Evolutionary conservation across 2,329 filamentous ascomycete species (phyloP).

Genomic region (Fusarium sp.): DNA sequence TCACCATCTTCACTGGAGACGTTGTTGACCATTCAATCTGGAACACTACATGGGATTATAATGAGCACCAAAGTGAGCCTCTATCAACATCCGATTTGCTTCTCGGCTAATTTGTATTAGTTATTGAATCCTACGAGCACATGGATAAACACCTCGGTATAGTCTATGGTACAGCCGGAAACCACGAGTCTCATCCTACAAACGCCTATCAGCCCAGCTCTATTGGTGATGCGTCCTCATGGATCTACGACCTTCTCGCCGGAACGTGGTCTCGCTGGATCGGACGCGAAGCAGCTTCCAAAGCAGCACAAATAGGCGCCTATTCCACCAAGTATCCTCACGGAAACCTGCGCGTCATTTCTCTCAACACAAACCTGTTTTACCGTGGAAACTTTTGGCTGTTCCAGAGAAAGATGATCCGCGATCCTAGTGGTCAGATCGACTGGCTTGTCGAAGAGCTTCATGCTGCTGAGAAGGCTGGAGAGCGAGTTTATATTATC

Average conservation of each 20-base stretch:
- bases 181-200: slow-evolving; percentile 67
- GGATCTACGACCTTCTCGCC: slow-evolving; percentile 64
- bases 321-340: slow-evolving; percentile 61
- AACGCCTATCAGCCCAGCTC: slow-evolving; percentile 61
- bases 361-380: slow-evolving; percentile 69
- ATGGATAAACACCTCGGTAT: slow-evolving; percentile 58
- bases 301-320: slow-evolving; percentile 57
- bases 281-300: slow-evolving; percentile 48
- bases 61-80: slow-evolving; percentile 47
- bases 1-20: slow-evolving; percentile 71
- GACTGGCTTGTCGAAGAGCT: slow-evolving; percentile 66
- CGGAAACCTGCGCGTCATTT: slow-evolving; percentile 66
- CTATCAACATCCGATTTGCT: neutral
- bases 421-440: slow-evolving; percentile 64
- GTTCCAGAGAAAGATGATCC: slow-evolving; percentile 62
- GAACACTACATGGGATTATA: slow-evolving; percentile 55
- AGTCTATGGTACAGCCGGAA: slow-evolving; percentile 66
- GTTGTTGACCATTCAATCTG: slow-evolving; percentile 65
- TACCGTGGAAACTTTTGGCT: slow-evolving; percentile 69
- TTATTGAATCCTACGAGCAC: slow-evolving; percentile 60
- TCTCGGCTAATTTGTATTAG: slow-evolving; percentile 32
- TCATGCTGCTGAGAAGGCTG: slow-evolving; percentile 61
- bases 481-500: slow-evolving; percentile 67
- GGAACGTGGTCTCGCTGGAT: slow-evolving; percentile 62
- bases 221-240: slow-evolving; percentile 57